A percentile compares a stretch with the other conserved stretches of the same genome.
These are phyloP conservation scores for Gossypium turneri DNA, from an alignment of 345 rosid species.

Conservation along the genomic window DNA sequence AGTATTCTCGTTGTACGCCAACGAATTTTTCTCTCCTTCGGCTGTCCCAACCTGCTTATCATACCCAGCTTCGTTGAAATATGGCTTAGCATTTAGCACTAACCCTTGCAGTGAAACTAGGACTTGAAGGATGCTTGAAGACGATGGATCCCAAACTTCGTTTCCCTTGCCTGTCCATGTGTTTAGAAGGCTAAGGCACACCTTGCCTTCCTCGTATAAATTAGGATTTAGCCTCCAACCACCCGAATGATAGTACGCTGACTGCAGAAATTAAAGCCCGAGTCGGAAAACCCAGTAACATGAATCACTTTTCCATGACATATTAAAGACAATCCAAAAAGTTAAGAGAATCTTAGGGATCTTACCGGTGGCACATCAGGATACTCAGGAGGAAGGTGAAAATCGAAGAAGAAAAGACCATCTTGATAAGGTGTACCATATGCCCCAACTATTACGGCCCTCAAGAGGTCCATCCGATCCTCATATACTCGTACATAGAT, in stretches of 20 bases:
- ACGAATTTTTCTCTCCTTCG: slow-evolving; percentile 94
- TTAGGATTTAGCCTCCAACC: slow-evolving; percentile 98
- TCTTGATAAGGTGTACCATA: slow-evolving; percentile 99
- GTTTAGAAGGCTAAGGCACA: slow-evolving; percentile 96
- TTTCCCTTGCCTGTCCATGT: slow-evolving; percentile 98
- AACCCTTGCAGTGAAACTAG: slow-evolving; percentile 96
- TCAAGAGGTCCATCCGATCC: slow-evolving; percentile 90
- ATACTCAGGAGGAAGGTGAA: slow-evolving; percentile 83
- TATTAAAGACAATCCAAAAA: background rate
- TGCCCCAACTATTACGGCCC: slow-evolving; percentile 92
- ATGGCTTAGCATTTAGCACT: slow-evolving; percentile 92
- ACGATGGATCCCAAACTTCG: slow-evolving; percentile 91
- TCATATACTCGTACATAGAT: slow-evolving; percentile 85
- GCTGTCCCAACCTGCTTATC: slow-evolving; percentile 92
- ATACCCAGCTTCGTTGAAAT: slow-evolving; percentile 98
- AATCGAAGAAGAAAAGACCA: slow-evolving; percentile 96
- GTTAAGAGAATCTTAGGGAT: background rate
- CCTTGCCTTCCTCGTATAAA: slow-evolving; percentile 92
- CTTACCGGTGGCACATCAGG: slow-evolving; percentile 89
- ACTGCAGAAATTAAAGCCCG: slow-evolving; percentile 42
- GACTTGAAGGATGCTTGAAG: slow-evolving; percentile 98
- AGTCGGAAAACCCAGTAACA: slow-evolving; percentile 11
- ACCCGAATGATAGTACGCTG: slow-evolving; percentile 94
- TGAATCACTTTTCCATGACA: background rate
- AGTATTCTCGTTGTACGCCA: slow-evolving; percentile 87